phyloP scores from a whole-genome alignment of 2,329 filamentous ascomycete genomes.

The Penicillium italicum region DNA sequence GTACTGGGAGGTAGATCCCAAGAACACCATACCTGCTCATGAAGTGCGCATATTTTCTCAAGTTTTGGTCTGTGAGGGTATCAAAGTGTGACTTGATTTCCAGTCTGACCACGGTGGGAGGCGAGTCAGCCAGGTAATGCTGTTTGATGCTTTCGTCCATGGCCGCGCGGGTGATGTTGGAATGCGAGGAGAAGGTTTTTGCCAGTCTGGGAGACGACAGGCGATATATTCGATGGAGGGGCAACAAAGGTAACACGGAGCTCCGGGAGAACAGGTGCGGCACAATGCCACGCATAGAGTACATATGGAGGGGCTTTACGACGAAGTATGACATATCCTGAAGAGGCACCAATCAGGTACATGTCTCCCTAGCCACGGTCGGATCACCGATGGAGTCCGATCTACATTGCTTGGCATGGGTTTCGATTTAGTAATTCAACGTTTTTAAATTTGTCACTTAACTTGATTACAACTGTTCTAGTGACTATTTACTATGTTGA shows the following conservation, averaged over 20 bases:
- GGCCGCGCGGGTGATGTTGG: slow-evolving; percentile 10
- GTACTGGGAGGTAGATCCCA: slow-evolving; percentile 19
- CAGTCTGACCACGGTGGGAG: slow-evolving; percentile 80
- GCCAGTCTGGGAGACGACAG: slow-evolving; percentile 8
- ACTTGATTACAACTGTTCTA: not conserved
- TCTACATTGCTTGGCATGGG: not conserved
- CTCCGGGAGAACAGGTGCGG: slow-evolving; percentile 17
- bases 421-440: not conserved
- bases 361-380: not conserved
- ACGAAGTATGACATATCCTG: slow-evolving; percentile 19
- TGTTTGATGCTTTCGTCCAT: slow-evolving; percentile 44
- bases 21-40: slow-evolving; percentile 63
- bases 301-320: slow-evolving; percentile 12
- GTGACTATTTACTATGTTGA: slow-evolving; percentile 3
- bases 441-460: not conserved
- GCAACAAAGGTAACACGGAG: slow-evolving; percentile 19
- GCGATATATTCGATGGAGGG: slow-evolving; percentile 12
- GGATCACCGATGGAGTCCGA: slow-evolving; percentile 8
- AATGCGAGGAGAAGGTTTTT: slow-evolving; percentile 13
- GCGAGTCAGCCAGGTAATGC: slow-evolving; percentile 86
- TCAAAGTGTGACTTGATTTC: slow-evolving; percentile 93
- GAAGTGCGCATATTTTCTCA: slow-evolving; percentile 89
- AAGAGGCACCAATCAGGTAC: slow-evolving; percentile 18
- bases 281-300: slow-evolving; percentile 22
- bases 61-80: slow-evolving; percentile 51